Evolutionary conservation across 2,329 filamentous ascomycete genomes (phyloP), one percentile per base, ranked within the genome.

Genomic region (Bipolaris victoriae): DNA sequence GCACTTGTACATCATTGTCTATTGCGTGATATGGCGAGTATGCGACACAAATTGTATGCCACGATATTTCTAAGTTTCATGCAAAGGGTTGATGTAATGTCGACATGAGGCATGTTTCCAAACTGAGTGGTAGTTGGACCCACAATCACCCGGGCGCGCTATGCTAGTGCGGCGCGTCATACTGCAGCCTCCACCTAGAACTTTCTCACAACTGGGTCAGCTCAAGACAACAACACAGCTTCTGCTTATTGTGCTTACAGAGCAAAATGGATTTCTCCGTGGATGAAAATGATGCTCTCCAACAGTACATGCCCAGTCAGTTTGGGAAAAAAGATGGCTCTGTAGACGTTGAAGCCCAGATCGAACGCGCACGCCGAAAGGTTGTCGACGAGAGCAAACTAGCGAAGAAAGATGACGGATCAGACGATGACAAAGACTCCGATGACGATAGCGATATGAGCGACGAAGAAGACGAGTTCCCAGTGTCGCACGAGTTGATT

Each of bases 401-500:
- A 58, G 64, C 49, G 22, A 64, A 65, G 54, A 68, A 72, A 48
- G 70, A 71, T 39, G 57, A 71, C 39, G 64, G 65, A 41, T 71
- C 75, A 47, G 64, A 72, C 35, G 65, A 65, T 58, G 65, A 73
- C 36, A 61, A 69, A 52, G 68, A 77, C 57, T 73, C 71, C n/a
- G 76, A 79, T 40, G 73, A 79, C 20, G 81, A 84, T 55, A 82
- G 84, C 20, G 86, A 87, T 47, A 82, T 86, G 24, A 85, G 86
- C 48, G 82, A 85, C 1, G 86, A 92, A 20, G 90, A 93, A 29
- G 92, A 97, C 69, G 91, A 96, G 67, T 97, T 89, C 64, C 95
- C 95, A 1, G 87, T 96, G 11, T 96, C 95, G 5, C 95, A 99
- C 74, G 93, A 97, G 78, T 85, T 99, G 75, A 81, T 96, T 26